These are phyloP conservation scores for Aspergillus quadricinctus DNA, from an alignment of 2,329 filamentous ascomycete genomes.

Conservation along the genomic window DNA sequence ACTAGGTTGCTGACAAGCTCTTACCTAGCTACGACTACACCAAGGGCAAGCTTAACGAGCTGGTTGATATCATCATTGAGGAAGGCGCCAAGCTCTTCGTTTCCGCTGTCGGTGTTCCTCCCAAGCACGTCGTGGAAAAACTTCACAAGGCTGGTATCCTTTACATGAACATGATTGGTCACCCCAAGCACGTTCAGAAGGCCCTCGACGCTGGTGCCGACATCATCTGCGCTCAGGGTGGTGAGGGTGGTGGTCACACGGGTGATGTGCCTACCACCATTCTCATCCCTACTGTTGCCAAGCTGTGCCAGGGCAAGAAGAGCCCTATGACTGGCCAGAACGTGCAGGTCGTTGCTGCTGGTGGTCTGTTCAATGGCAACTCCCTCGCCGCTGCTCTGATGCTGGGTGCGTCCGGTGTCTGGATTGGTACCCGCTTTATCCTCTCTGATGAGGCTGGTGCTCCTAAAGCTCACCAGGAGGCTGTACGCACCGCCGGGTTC, in stretches of 20 bases:
- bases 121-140: conserved; percentile 80
- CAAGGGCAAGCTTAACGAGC: conserved; percentile 92
- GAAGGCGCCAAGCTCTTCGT: conserved; percentile 90
- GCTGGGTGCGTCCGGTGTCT: conserved; percentile 87
- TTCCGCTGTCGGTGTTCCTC: conserved; percentile 90
- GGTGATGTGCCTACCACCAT: conserved; percentile 88
- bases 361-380: conserved; percentile 90
- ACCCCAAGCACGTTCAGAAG: conserved; percentile 98
- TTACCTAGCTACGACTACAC: conserved; percentile 89
- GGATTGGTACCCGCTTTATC: conserved; percentile 96
- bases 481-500: conserved; percentile 83
- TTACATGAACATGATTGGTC: conserved; percentile 99
- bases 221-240: conserved; percentile 97
- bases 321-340: conserved; percentile 81
- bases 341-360: conserved; percentile 88
- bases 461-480: conserved; percentile 89
- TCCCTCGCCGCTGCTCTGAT: conserved; percentile 84
- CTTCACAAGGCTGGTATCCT: conserved; percentile 83
- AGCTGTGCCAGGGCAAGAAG: conserved; percentile 73
- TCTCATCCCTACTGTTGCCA: conserved; percentile 87
- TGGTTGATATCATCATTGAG: conserved; percentile 89
- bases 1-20: conserved; percentile 7
- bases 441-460: conserved; percentile 92
- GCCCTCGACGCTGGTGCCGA: conserved; percentile 87
- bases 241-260: conserved; percentile 94